phyloP scores from a whole-genome alignment of 768 basidiomycete species.

The Sarcodon aspratus region DNA sequence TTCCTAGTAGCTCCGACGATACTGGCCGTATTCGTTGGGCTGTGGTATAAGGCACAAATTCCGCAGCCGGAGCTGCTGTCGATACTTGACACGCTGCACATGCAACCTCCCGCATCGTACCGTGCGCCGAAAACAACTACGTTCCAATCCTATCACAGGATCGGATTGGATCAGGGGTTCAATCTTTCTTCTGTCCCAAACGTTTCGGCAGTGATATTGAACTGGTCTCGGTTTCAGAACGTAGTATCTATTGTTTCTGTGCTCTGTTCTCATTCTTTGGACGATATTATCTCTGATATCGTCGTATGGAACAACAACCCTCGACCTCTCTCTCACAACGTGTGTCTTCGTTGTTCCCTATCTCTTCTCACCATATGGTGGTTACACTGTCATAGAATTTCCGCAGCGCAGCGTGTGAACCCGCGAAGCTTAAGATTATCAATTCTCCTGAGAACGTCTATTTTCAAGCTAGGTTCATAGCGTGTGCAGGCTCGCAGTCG shows the following conservation, averaged over 20 bases:
- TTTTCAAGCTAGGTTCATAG: conserved; percentile 52
- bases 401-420: conserved; percentile 23
- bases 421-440: conserved; percentile 34
- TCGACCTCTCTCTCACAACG: conserved; percentile 1
- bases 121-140: no score
- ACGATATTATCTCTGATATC: conserved; percentile 34
- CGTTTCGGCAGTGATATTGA: conserved; percentile 39
- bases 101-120: no score
- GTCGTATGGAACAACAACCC: conserved; percentile 59
- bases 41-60: no score
- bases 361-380: neutral
- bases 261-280: conserved; percentile 35
- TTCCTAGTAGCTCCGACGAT: no score
- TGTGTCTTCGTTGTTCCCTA: neutral
- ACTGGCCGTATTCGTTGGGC: no score
- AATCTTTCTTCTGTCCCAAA: no score
- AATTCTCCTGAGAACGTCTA: conserved; percentile 48
- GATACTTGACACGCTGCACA: no score
- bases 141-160: no score
- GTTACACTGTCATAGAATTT: conserved; percentile 10
- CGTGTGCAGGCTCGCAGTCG: conserved; percentile 38
- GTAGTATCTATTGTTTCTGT: conserved; percentile 41
- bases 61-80: no score
- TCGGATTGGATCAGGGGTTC: no score
- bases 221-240: conserved; percentile 59